These are phyloP conservation scores for Syncephalastrum sp. DNA, from an alignment of 371 early-diverging fungal species.

Conservation along the genomic window DNA sequence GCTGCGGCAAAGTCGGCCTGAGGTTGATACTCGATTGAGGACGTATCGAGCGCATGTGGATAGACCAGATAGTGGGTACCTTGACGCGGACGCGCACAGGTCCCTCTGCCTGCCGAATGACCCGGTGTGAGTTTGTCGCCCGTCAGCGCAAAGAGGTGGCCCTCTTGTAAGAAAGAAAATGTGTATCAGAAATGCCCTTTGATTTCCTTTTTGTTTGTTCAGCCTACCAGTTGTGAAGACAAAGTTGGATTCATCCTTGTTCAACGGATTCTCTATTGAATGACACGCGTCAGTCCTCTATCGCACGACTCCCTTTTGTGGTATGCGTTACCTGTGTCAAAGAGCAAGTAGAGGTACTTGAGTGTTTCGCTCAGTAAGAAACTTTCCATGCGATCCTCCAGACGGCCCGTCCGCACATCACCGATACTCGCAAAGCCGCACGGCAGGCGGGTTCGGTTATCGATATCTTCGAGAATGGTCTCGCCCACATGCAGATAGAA, in stretches of 20 bases:
- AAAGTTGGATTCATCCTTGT: constrained; percentile 68
- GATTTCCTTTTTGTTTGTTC: background rate
- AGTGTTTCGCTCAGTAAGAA: constrained; percentile 94
- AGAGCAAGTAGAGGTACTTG: constrained; percentile 90
- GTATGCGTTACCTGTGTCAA: constrained; percentile 57
- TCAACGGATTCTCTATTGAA: constrained; percentile 51
- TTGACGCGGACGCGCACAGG: constrained; percentile 3
- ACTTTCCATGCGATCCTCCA: constrained; percentile 93
- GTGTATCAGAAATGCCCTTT: background rate
- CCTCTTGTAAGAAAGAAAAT: constrained; percentile 53
- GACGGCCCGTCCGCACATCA: constrained; percentile 61
- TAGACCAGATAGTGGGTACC: constrained; percentile 9
- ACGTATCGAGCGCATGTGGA: constrained; percentile 26
- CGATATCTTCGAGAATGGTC: constrained; percentile 78
- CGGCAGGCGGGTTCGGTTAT: constrained; percentile 62
- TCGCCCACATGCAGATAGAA: constrained; percentile 91
- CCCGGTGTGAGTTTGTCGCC: constrained; percentile 12
- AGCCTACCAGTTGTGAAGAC: constrained; percentile 81
- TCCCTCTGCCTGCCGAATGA: background rate
- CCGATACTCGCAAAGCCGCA: constrained; percentile 87
- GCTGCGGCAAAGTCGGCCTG: constrained; percentile 34
- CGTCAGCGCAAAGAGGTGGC: constrained; percentile 64
- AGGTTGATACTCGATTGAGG: constrained; percentile 28
- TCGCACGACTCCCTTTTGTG: constrained; percentile 8
- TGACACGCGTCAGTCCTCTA: constrained; percentile 14